Conservation (phyloP, 1,284 basidiomycete species). For the Papiliotrema terrestris region DNA sequence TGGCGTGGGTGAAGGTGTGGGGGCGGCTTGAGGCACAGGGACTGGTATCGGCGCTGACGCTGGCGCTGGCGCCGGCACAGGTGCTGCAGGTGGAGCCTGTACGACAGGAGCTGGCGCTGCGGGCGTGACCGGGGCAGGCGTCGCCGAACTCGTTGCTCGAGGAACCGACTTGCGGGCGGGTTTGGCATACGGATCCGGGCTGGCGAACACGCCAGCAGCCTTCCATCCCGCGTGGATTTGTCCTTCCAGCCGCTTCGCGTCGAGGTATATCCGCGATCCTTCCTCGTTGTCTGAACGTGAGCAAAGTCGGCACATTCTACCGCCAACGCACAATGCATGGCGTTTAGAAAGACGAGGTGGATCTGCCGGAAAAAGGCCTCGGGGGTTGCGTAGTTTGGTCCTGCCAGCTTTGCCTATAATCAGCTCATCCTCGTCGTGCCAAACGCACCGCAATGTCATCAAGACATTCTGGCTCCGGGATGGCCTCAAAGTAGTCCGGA, state of each 20-base stretch:
- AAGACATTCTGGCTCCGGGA: constrained; percentile 45
- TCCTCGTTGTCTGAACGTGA: constrained; percentile 44
- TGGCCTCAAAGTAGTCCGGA: constrained; percentile 45
- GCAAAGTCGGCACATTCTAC: not conserved
- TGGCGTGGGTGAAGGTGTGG: no score
- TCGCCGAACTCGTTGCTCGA: constrained; percentile 1
- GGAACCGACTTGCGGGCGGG: not conserved
- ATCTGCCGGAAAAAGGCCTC: constrained; percentile 45
- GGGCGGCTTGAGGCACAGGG: no score
- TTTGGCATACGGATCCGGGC: constrained; percentile 14
- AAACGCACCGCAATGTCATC: constrained; percentile 38
- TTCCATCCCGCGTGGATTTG: constrained; percentile 34
- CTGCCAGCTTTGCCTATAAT: constrained; percentile 28
- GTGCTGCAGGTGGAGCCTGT: no score
- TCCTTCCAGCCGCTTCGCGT: constrained; percentile 42
- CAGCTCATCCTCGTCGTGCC: constrained; percentile 12
- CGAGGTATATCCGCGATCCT: constrained; percentile 36
- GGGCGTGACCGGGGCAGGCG: not conserved
- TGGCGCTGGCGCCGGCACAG: no score
- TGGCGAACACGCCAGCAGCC: constrained; percentile 18
- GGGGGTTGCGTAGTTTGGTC: constrained; percentile 28
- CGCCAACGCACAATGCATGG: constrained; percentile 44
- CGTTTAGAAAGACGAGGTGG: constrained; percentile 48
- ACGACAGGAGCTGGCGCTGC: no score
- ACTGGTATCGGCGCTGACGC: no score